A percentile compares a stretch with the other conserved stretches of the same genome.
Conservation (phyloP, 495 filamentous ascomycete genomes). For the Aspergillus wentii region DNA sequence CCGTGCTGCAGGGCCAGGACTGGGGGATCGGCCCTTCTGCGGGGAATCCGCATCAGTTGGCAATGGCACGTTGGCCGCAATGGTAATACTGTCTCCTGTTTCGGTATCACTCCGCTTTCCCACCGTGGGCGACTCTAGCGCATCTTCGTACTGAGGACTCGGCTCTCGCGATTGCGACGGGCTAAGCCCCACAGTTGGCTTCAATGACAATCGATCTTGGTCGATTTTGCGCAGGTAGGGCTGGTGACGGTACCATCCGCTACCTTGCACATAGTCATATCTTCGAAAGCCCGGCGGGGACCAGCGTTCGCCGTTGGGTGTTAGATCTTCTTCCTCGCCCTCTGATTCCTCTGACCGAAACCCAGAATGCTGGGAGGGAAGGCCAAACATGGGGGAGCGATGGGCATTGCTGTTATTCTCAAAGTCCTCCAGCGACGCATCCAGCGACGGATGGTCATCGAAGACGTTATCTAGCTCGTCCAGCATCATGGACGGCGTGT, state of each 20-base stretch:
- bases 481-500: conserved; percentile 42
- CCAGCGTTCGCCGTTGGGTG: conserved; percentile 40
- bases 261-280: conserved; percentile 42
- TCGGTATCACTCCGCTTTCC: conserved; percentile 24
- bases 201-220: conserved; percentile 29
- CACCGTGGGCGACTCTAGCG: conserved; percentile 32
- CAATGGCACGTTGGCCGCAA: conserved; percentile 55
- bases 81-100: conserved; percentile 46
- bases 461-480: conserved; percentile 47
- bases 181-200: conserved; percentile 38
- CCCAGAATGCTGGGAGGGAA: conserved; percentile 72
- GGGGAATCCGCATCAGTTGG: conserved; percentile 48
- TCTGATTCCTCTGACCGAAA: conserved; percentile 65
- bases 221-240: conserved; percentile 37
- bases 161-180: conserved; percentile 47
- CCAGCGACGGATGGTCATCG: conserved; percentile 65
- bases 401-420: conserved; percentile 50
- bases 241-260: conserved; percentile 59
- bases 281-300: conserved; percentile 55
- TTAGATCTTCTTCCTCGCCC: conserved; percentile 33
- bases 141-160: conserved; percentile 54
- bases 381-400: conserved; percentile 50
- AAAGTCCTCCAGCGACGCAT: conserved; percentile 74
- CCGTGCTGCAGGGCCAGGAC: conserved; percentile 33
- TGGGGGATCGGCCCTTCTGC: conserved; percentile 46